Base-by-base conservation (phyloP, 768 basidiomycete genomes). In the Boletus vinaceobasis region DNA sequence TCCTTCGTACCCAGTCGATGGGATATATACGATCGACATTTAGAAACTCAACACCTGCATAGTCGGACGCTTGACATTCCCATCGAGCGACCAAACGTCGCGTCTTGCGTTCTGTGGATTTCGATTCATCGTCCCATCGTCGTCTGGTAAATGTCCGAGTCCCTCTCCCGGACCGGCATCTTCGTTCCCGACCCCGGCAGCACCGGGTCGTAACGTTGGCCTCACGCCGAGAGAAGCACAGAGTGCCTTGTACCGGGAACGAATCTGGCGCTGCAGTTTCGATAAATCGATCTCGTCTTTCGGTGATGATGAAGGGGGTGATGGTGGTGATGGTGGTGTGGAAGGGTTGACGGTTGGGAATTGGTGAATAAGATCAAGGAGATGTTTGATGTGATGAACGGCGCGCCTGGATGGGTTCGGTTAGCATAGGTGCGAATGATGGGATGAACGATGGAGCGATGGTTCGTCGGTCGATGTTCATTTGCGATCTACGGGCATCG, bases 311-410 rank as follows among this genome's bases (percentile, higher is more conserved):
- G 27, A 27, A 2, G 43, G 3, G 27, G 26, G 2, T 5, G 2
- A 4, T 4, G n/a, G 8, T 4, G n/a, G 54, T 9, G 23, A 72
- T 67, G 0, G 75, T 67, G 21, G 11, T 14, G 23, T 7, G 4
- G 84, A 81, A 31, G 90, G 89, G 69, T 98, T 97, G 48, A 76
- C 71, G 23, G 74, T 79, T 2, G 95, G 95, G 67, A 97, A 97
- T 51, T 81, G 79, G 1, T 77, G 71, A 38, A 93, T 84, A 42
- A 90, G 79, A 5, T 83, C 79, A 13, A 93, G 78, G 3, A 98
- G 81, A 55, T 82, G 79, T 9, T 79, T 76, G 50, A 87, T 82
- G 61, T 93, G 88, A 54, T 80, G 80, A 0, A 75, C 50, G 21
- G 80, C 74, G 7, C 89, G 85, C 43, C 86, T 88, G 52, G 5